Base-by-base conservation (phyloP, 2,329 filamentous ascomycete species). In the Claviceps purpurea region DNA sequence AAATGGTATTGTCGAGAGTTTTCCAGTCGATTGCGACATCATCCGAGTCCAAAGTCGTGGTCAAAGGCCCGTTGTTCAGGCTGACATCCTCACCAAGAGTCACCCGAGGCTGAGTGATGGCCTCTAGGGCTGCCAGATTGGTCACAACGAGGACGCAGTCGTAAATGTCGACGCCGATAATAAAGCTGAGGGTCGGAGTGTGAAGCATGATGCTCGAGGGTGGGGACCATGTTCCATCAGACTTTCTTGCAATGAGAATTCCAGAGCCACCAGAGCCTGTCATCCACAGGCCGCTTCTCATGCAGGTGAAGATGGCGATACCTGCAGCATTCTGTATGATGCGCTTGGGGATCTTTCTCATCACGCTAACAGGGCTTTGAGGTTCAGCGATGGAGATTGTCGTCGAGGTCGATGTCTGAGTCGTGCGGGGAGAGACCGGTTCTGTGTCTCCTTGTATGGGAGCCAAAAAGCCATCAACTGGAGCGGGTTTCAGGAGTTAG, bases 121-220 rank as follows among this genome's bases (percentile, higher is more conserved):
- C 81, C 58, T 95, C 86, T 47, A 97, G 72, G 6, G 89, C 89
- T 52, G 87, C 78, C 46, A 87, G 81, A 45, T 86, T 89, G 70
- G 95, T 96, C 64, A 96, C 90, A 39, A 96, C 86, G 8, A 96
- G 78, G 14, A 97, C 86, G 62, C 90, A 95, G 66, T 97, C 91
- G 72, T 96, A 97, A 37, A 96, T 89, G 64, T 97, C 91, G 42
- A 95, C 85, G 2, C 90, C 91, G 5, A 90, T 84, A 50, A 95
- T 78, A 63, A 97, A 96, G 39, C 89, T 91, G 38, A 96, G 76
- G 1, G 86, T 89, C 1, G 88, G 81, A 0, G 91, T 95, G 64
- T 97, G 91, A 47, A 95, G 76, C 71, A 95, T 79, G 58, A 97
- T 89, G 47, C 87, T 90, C 0, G 88, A 94, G 0, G 91, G 91